Conservation (phyloP, 169 alveolate species). For the Plasmodium vivax region DNA sequence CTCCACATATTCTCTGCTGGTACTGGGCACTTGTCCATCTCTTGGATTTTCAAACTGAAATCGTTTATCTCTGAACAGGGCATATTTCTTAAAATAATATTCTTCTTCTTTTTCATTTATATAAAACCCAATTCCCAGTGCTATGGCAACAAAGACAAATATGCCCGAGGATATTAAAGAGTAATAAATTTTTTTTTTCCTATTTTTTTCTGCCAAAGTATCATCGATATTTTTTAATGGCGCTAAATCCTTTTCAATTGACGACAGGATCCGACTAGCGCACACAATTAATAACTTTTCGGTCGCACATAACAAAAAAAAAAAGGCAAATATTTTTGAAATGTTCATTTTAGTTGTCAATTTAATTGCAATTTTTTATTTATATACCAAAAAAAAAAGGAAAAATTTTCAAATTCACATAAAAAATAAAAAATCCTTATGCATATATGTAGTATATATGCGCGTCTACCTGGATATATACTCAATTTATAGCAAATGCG, state of each 20-base stretch:
- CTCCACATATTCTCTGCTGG: conserved; percentile 26
- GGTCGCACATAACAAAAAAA: conserved; percentile 8
- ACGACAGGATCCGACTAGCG: neutral
- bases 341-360: conserved; percentile 11
- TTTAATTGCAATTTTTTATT: neutral
- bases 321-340: neutral
- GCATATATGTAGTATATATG: neutral
- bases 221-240: conserved; percentile 12
- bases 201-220: neutral
- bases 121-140: conserved; percentile 38
- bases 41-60: conserved; percentile 2
- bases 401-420: neutral
- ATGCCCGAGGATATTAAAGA: conserved; percentile 23
- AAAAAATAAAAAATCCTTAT: neutral
- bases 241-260: neutral
- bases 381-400: neutral
- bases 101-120: neutral
- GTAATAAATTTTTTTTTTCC: conserved; percentile 3
- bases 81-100: neutral
- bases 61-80: neutral
- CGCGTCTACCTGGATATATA: neutral
- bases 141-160: neutral
- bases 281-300: conserved; percentile 1
- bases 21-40: conserved; percentile 40
- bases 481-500: neutral